A percentile compares a stretch with the other conserved stretches of the same genome.
Evolutionary conservation across 2,329 filamentous ascomycete species (phyloP).

Genomic region (Penicillium fuscoglaucum): DNA sequence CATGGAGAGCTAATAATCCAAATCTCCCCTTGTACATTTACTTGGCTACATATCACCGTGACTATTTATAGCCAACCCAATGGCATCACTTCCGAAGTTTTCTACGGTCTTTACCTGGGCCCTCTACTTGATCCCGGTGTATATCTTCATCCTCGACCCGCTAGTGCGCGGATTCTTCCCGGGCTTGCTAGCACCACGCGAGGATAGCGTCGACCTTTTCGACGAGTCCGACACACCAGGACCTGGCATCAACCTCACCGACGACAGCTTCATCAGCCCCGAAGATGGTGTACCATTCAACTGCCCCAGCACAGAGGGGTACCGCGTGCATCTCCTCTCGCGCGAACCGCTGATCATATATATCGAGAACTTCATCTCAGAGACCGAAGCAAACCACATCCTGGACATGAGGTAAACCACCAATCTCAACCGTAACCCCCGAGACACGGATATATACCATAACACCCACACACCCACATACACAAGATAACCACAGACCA

Average conservation of each 20-base stretch:
- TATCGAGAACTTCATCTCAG: constrained; percentile 56
- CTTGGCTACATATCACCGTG: not conserved
- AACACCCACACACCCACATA: not conserved
- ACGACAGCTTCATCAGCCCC: constrained; percentile 37
- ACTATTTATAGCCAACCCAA: constrained; percentile 12
- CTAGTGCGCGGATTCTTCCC: constrained; percentile 32
- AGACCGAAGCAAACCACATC: constrained; percentile 52
- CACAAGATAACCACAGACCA: not conserved
- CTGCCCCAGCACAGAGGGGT: constrained; percentile 31
- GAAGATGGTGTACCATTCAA: constrained; percentile 33
- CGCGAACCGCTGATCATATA: constrained; percentile 59
- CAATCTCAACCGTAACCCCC: not conserved
- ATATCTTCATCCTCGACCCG: constrained; percentile 39
- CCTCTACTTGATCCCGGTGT: constrained; percentile 40
- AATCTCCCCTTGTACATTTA: not conserved
- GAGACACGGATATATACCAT: not conserved
- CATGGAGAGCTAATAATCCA: not conserved
- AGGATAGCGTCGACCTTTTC: constrained; percentile 12
- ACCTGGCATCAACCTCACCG: constrained; percentile 26
- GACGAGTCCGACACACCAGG: constrained; percentile 16
- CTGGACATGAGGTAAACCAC: constrained; percentile 53
- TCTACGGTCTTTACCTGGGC: constrained; percentile 37
- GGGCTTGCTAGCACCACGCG: not conserved
- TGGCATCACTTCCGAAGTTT: constrained; percentile 30
- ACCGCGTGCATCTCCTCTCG: constrained; percentile 52